Base-by-base conservation (phyloP, 768 basidiomycete genomes). In the Hysterangium stoloniferum region DNA sequence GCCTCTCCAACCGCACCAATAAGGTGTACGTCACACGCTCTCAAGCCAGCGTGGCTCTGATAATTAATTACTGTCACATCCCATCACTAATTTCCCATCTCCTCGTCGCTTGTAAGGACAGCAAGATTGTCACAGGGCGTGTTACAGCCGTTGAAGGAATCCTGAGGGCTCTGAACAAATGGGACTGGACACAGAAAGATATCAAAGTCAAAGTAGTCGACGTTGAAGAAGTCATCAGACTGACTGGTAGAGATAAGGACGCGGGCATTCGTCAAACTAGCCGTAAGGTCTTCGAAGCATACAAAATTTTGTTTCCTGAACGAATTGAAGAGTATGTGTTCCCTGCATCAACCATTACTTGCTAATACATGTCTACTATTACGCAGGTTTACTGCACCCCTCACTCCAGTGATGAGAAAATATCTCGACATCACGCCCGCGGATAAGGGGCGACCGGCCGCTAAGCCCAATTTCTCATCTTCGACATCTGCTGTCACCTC, bases 141-240 rank as follows among this genome's bases (percentile, higher is more conserved):
- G 59, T 85, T 4, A 73, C 75, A 15, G 77, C 79, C n/a, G 76
- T 79, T 3, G 86, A 90, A 63, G 72, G 78, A 27, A 70, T 80
- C 0, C 60, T 89, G 43, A 70, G 73, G 13, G 84, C 80, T 54
- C 67, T 91, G 46, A 85, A 85, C 53, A 80, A 76, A 57, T 82
- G 81, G 62, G 87, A 86, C 64, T 87, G 86, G 7, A 84, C 85
- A 0, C 85, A 89, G 56, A 62, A 89, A 27, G 85, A 86, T 63
- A 84, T 77, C 62, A 84, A 87, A 41, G 53, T 67, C 0, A 69
- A 83, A 13, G 80, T 78, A 0, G 70, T 70, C 38, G 79, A 84
- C 34, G 70, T 93, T 24, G 90, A 93, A 62, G 69, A 64, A 9
- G 74, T 86, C 41, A 86, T 93, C 56, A 79, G 73, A 52, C 58